Evolutionary conservation across 208 protist genomes (phyloP).

Genomic region (Acanthamoeba royreba): DNA sequence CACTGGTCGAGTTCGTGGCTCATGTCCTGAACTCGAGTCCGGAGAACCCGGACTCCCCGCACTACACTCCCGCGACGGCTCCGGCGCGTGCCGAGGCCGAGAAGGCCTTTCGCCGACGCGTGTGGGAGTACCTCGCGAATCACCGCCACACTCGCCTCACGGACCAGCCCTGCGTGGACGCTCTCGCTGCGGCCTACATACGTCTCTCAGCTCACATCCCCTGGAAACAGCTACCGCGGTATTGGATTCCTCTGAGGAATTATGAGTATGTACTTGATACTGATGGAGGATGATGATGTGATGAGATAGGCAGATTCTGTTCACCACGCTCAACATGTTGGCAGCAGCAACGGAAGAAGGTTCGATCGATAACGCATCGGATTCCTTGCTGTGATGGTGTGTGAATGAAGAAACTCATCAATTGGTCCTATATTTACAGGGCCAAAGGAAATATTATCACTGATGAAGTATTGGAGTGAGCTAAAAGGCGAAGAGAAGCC

Average conservation of each 20-base stretch:
- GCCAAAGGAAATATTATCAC: not conserved
- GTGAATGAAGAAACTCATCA: not conserved
- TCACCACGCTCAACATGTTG: not conserved
- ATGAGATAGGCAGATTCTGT: not conserved
- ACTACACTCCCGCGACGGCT: not conserved
- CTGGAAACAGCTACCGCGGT: not conserved
- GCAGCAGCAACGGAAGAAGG: not conserved
- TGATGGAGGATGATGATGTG: too few species aligned
- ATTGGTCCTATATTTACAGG: too few species aligned
- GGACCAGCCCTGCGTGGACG: not conserved
- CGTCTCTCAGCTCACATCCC: not conserved
- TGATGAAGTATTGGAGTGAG: not conserved
- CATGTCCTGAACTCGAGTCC: not conserved
- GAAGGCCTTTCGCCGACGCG: not conserved
- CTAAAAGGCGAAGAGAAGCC: not conserved
- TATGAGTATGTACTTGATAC: not conserved
- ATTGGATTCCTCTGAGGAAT: not conserved
- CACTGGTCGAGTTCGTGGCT: not conserved
- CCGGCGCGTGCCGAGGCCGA: not conserved
- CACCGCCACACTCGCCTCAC: not conserved
- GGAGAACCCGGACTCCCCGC: not conserved
- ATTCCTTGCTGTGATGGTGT: too few species aligned
- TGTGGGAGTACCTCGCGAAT: not conserved
- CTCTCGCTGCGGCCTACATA: not conserved
- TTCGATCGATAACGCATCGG: too few species aligned